Evolutionary conservation across 73 alveolate species (phyloP).

Genomic region (Paramecium sexaurelia): DNA sequence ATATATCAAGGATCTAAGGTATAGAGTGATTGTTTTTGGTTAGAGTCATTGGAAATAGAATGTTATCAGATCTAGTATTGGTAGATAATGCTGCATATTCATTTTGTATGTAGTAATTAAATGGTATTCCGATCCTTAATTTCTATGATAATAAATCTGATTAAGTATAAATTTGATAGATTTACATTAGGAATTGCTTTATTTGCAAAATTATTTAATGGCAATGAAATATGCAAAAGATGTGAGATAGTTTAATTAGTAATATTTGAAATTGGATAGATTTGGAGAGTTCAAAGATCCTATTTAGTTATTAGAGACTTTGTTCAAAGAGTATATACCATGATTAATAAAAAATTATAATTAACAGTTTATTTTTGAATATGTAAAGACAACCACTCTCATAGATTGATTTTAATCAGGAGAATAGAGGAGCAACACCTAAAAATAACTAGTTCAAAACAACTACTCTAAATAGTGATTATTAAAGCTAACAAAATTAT

Average conservation of each 20-base stretch:
- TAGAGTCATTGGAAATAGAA: constrained; percentile 47
- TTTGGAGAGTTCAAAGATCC: constrained; percentile 33
- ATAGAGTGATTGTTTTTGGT: not conserved
- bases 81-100: constrained; percentile 69
- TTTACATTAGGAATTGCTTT: not conserved
- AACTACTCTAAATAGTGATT: not conserved
- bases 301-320: constrained; percentile 11
- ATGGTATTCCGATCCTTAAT: constrained; percentile 62
- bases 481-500: not conserved
- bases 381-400: not conserved
- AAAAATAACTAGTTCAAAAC: not conserved
- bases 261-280: constrained; percentile 26
- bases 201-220: constrained; percentile 22
- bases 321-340: constrained; percentile 39
- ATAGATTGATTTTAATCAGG: not conserved
- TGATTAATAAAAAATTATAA: not conserved
- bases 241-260: constrained; percentile 18
- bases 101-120: constrained; percentile 46
- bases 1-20: constrained; percentile 67
- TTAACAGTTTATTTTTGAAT: not conserved
- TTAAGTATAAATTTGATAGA: not conserved
- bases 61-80: constrained; percentile 46
- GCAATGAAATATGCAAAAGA: constrained; percentile 27
- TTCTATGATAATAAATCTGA: constrained; percentile 61
- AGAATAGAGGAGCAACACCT: constrained; percentile 1